phyloP scores from a whole-genome alignment of 257 asterid genomes.

The Solanum lycopersicoides region DNA sequence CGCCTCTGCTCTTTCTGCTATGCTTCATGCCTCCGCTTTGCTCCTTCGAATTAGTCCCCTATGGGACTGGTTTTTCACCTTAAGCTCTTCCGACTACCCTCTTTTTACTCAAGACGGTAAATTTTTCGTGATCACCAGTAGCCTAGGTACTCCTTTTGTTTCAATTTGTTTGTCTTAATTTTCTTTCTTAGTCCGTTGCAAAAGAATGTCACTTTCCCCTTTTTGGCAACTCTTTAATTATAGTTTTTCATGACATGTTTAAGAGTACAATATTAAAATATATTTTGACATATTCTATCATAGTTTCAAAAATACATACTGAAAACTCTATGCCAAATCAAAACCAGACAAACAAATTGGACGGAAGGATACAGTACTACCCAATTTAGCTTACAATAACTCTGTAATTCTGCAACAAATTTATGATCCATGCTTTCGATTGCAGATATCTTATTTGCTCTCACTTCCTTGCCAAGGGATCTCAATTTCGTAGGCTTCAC shows the following conservation, averaged over 20 bases:
- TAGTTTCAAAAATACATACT: no score
- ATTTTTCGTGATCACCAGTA: neutral
- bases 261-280: no score
- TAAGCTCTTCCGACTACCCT: constrained; percentile 47
- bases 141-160: neutral
- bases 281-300: no score
- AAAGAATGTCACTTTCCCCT: accelerated
- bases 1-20: constrained; percentile 43
- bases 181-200: neutral
- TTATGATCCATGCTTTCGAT: neutral
- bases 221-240: neutral
- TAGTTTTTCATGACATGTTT: no score
- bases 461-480: constrained; percentile 38
- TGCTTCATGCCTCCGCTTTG: constrained; percentile 52
- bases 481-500: constrained; percentile 32
- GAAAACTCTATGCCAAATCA: neutral
- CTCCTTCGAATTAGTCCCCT: constrained; percentile 20
- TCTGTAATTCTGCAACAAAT: neutral
- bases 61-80: constrained; percentile 55
- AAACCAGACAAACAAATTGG: neutral
- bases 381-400: neutral
- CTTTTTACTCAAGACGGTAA: constrained; percentile 48
- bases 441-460: constrained; percentile 52
- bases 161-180: neutral
- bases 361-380: neutral